phyloP scores from a whole-genome alignment of 192 early-diverging fungal species.

The Coemansia sp. region DNA sequence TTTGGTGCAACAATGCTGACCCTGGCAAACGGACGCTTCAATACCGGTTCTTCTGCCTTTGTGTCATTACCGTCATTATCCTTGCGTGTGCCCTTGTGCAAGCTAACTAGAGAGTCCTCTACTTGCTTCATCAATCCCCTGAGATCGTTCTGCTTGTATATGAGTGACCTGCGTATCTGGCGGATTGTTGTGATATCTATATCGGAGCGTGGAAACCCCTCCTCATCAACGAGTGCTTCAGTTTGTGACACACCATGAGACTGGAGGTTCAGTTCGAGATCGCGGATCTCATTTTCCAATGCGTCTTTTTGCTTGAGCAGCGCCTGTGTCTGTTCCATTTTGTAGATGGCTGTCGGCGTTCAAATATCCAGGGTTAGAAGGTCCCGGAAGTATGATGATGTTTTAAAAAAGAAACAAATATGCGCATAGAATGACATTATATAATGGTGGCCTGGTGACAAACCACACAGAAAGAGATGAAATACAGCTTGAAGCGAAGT shows the following conservation, averaged over 20 bases:
- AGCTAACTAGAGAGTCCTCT: constrained; percentile 50
- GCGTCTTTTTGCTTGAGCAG: constrained; percentile 32
- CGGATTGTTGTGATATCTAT: constrained; percentile 65
- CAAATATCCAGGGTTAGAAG: neutral
- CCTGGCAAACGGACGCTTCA: constrained; percentile 41
- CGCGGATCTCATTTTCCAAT: constrained; percentile 38
- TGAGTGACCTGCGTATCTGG: constrained; percentile 54
- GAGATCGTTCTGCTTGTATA: constrained; percentile 60
- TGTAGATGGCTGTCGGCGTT: neutral
- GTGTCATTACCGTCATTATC: neutral
- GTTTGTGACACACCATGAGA: constrained; percentile 55
- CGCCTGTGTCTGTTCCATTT: constrained; percentile 32
- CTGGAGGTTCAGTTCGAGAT: constrained; percentile 23
- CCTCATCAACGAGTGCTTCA: constrained; percentile 57
- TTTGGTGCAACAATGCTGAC: constrained; percentile 34
- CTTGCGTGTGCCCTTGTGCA: constrained; percentile 32
- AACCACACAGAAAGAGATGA: neutral
- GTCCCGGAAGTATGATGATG: neutral
- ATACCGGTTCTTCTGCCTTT: neutral
- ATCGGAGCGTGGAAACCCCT: constrained; percentile 70
- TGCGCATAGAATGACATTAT: too few relatives aligned
- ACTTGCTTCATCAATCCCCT: constrained; percentile 58
- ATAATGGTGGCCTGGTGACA: neutral
- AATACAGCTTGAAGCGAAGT: neutral
- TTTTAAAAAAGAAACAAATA: too few relatives aligned